phyloP scores from a whole-genome alignment of 2,329 filamentous ascomycete genomes.

The Phoma herbarum region DNA sequence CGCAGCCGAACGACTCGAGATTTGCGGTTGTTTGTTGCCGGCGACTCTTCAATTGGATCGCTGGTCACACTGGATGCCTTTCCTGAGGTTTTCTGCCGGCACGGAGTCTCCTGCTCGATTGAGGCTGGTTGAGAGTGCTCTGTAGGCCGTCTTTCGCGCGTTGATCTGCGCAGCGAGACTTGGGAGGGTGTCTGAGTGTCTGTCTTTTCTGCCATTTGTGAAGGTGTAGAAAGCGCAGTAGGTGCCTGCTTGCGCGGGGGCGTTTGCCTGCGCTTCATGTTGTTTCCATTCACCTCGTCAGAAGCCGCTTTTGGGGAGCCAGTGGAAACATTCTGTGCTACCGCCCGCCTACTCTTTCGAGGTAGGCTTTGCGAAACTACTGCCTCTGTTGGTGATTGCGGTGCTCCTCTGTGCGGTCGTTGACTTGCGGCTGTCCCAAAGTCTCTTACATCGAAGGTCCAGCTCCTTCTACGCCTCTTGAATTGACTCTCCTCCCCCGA shows the following conservation, averaged over 20 bases:
- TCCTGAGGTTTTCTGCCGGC: neutral
- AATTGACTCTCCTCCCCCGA: no score
- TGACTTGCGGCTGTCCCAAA: conserved; percentile 17
- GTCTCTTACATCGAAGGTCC: neutral
- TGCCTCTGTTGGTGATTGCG: neutral
- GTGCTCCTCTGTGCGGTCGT: conserved; percentile 5
- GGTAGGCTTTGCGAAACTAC: neutral
- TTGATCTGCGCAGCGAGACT: conserved; percentile 7
- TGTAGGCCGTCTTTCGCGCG: conserved; percentile 7
- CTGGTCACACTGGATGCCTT: neutral
- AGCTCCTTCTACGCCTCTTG: neutral
- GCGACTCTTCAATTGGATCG: neutral
- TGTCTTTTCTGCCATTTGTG: conserved; percentile 3
- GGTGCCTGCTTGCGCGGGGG: conserved; percentile 1
- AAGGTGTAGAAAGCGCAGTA: conserved; percentile 1
- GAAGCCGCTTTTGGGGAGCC: neutral
- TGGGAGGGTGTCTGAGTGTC: neutral
- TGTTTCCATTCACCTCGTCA: conserved; percentile 4
- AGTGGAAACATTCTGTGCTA: neutral
- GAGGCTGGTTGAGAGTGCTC: neutral
- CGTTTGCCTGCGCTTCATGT: conserved; percentile 6
- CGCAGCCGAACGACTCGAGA: conserved; percentile 9
- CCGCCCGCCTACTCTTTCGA: neutral
- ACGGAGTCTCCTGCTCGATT: neutral
- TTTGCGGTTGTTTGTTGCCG: neutral